phyloP scores from a whole-genome alignment of 768 basidiomycete genomes.

The Lactarius akahatsu region DNA sequence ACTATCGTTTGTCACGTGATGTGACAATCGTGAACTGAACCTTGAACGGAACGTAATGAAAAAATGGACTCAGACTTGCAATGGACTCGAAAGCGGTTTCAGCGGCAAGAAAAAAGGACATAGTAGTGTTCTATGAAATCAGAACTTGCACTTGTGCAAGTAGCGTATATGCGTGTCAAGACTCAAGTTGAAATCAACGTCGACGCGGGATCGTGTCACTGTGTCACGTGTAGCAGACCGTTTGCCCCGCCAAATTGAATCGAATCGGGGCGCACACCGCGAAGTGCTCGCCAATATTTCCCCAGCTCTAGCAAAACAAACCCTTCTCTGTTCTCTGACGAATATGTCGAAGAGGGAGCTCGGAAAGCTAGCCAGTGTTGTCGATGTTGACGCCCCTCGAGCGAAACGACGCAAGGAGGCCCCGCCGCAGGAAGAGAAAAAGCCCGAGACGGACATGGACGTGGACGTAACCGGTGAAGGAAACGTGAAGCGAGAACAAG shows the following conservation, averaged over 20 bases:
- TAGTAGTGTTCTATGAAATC: too few species aligned
- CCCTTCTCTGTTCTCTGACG: constrained; percentile 7
- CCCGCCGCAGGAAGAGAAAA: constrained; percentile 38
- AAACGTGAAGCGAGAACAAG: constrained; percentile 33
- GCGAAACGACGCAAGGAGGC: constrained; percentile 52
- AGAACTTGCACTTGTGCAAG: too few species aligned
- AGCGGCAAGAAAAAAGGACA: too few species aligned
- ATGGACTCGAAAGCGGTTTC: too few species aligned
- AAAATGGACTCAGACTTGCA: too few species aligned
- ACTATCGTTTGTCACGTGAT: too few species aligned
- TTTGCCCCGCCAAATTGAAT: constrained; percentile 10
- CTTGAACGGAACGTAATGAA: too few species aligned
- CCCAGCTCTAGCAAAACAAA: constrained; percentile 8
- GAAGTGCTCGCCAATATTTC: constrained; percentile 12
- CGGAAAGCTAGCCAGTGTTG: constrained; percentile 39
- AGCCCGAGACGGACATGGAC: constrained; percentile 43
- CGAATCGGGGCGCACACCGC: constrained; percentile 18
- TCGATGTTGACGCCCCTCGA: constrained; percentile 47
- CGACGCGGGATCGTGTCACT: constrained; percentile 5
- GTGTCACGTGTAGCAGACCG: constrained; percentile 11
- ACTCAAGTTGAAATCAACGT: neutral
- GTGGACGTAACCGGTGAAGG: constrained; percentile 37
- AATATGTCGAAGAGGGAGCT: constrained; percentile 54
- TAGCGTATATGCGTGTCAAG: too few species aligned
- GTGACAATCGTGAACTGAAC: too few species aligned